These are phyloP conservation scores for Carex scoparia DNA, from an alignment of 176 grass and related monocot species.

Conservation along the genomic window DNA sequence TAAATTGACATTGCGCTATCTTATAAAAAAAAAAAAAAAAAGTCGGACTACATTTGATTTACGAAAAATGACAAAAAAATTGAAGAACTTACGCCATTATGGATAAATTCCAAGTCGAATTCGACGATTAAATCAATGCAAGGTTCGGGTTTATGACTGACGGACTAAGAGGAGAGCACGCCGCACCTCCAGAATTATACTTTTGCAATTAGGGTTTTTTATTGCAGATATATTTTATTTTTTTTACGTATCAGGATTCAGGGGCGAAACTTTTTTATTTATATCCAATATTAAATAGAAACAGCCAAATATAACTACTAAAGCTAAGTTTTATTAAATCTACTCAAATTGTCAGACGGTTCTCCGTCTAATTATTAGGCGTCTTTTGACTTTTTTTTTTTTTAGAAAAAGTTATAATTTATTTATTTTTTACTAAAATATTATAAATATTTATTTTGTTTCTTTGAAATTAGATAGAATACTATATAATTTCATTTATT, in stretches of 20 bases:
- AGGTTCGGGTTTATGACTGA: background rate
- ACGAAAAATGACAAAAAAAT: background rate
- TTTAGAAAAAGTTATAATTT: too few relatives aligned
- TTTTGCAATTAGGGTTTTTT: constrained; percentile 11
- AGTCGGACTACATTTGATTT: background rate
- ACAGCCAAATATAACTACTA: too few relatives aligned
- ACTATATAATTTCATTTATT: too few relatives aligned
- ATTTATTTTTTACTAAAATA: too few relatives aligned
- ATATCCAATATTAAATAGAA: too few relatives aligned
- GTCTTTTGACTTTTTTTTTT: too few relatives aligned
- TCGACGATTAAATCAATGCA: background rate
- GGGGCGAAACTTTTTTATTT: too few relatives aligned
- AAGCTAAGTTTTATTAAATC: too few relatives aligned
- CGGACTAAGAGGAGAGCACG: background rate
- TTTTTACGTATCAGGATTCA: background rate
- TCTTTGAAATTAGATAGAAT: too few relatives aligned
- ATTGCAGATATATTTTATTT: background rate
- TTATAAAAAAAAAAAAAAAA: background rate
- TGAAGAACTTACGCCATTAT: constrained; percentile 12
- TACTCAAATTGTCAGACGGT: too few relatives aligned
- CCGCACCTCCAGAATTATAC: background rate
- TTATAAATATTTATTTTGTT: too few relatives aligned
- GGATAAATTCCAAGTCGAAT: background rate
- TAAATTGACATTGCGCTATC: background rate
- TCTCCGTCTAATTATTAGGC: too few relatives aligned